Evolutionary conservation across 257 asterid species (phyloP).

Genomic region (Lithospermum erythrorhizon): DNA sequence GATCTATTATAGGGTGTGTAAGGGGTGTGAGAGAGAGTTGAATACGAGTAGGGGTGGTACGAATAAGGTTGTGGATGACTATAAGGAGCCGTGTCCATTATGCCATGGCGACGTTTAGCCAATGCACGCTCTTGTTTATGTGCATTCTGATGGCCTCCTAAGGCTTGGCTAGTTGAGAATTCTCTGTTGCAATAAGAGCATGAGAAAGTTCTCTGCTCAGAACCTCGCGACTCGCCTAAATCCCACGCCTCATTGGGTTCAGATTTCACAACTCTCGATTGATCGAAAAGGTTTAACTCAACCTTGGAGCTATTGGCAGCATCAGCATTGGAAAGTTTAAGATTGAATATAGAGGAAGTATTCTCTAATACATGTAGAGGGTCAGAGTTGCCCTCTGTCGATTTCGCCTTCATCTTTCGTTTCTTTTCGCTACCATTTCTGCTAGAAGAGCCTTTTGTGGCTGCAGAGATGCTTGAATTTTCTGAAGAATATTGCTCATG

Average conservation of each 20-base stretch:
- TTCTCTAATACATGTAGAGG: constrained; percentile 3
- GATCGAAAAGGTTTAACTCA: constrained; percentile 33
- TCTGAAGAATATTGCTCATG: constrained; percentile 26
- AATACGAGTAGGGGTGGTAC: constrained; percentile 17
- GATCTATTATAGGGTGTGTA: constrained; percentile 18
- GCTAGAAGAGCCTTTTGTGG: constrained; percentile 25
- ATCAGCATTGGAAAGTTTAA: constrained; percentile 22
- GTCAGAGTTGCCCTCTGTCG: constrained; percentile 10
- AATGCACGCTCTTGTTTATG: constrained; percentile 59
- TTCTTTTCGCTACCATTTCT: not conserved
- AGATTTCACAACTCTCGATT: constrained; percentile 6
- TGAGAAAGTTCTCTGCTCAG: constrained; percentile 10
- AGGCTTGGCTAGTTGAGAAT: constrained; percentile 61
- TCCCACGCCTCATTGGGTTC: constrained; percentile 11
- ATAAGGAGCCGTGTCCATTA: constrained; percentile 25
- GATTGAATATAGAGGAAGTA: constrained; percentile 19
- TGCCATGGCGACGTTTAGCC: constrained; percentile 37
- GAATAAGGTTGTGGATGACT: constrained; percentile 22
- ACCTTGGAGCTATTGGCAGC: constrained; percentile 13
- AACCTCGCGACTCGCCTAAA: constrained; percentile 16
- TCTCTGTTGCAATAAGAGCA: constrained; percentile 51
- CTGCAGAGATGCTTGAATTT: constrained; percentile 34
- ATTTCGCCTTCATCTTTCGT: constrained; percentile 5
- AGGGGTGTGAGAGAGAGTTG: constrained; percentile 20
- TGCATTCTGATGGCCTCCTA: constrained; percentile 77